Percentiles rank a stretch among this genome's conserved stretches.
Conservation (phyloP, 2,329 filamentous ascomycete genomes). For the Bipolaris victoriae region DNA sequence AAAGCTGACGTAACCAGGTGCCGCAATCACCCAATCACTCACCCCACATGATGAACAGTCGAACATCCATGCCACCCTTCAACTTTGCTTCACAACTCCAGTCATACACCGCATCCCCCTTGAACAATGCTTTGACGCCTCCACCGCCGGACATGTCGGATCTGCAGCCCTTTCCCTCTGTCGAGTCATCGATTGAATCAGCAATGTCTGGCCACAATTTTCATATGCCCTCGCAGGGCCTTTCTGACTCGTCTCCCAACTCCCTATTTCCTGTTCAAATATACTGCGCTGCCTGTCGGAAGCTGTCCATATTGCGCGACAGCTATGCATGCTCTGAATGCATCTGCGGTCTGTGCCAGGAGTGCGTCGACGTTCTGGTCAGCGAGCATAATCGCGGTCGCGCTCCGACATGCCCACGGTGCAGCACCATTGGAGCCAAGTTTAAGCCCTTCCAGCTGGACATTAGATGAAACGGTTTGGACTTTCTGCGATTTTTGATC, state of each 20-base stretch:
- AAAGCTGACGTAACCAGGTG: slow-evolving; percentile 46
- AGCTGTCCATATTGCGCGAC: slow-evolving; percentile 76
- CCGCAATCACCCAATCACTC: slow-evolving; percentile 59
- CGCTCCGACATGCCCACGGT: slow-evolving; percentile 75
- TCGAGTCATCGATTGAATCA: slow-evolving; percentile 75
- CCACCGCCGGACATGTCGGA: slow-evolving; percentile 61
- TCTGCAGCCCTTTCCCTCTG: slow-evolving; percentile 80
- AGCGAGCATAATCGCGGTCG: slow-evolving; percentile 73
- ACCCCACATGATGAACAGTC: slow-evolving; percentile 57
- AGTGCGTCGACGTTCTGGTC: slow-evolving; percentile 83
- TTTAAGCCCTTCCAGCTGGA: slow-evolving; percentile 88
- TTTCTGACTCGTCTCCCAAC: slow-evolving; percentile 66
- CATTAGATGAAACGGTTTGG: slow-evolving; percentile 64
- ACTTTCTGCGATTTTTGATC: slow-evolving; percentile 9
- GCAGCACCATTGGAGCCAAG: slow-evolving; percentile 76
- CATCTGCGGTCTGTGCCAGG: slow-evolving; percentile 88
- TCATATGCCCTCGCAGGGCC: slow-evolving; percentile 60
- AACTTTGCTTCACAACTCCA: slow-evolving; percentile 58
- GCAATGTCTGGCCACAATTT: slow-evolving; percentile 74
- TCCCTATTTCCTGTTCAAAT: slow-evolving; percentile 70
- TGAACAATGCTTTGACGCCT: slow-evolving; percentile 89
- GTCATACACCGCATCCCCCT: slow-evolving; percentile 84
- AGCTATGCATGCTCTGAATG: slow-evolving; percentile 96
- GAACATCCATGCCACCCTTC: slow-evolving; percentile 66
- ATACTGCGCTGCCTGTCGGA: slow-evolving; percentile 87